Evolutionary conservation across 1,284 basidiomycete species (phyloP).

Genomic region (Fomes fomentarius): DNA sequence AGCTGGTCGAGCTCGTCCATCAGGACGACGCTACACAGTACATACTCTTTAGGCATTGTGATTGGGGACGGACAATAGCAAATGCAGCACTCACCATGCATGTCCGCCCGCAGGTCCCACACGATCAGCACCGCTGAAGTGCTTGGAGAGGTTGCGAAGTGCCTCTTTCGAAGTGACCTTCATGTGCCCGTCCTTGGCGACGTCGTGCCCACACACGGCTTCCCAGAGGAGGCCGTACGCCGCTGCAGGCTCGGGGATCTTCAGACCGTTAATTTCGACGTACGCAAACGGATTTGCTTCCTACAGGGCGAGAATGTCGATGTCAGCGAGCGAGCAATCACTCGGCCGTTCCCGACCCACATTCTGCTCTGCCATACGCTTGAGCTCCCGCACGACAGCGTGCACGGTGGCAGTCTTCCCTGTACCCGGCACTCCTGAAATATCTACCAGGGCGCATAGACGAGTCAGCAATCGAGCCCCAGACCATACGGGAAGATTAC

Average conservation of each 20-base stretch:
- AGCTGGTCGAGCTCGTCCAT: conserved; percentile 99
- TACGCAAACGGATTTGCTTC: conserved; percentile 95
- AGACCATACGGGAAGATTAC: too few relatives aligned
- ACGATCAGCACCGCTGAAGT: conserved; percentile 59
- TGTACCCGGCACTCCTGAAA: conserved; percentile 97
- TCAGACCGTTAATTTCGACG: conserved; percentile 97
- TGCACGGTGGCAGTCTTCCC: conserved; percentile 99
- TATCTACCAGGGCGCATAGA: conserved; percentile 61
- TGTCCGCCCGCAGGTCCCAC: conserved; percentile 65
- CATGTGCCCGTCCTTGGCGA: conserved; percentile 60
- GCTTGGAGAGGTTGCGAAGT: conserved; percentile 62
- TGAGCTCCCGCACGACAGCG: conserved; percentile 86
- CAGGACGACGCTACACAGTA: conserved; percentile 76
- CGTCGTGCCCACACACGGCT: conserved; percentile 77
- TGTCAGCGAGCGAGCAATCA: not conserved
- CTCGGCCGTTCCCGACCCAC: too few relatives aligned
- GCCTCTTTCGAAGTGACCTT: conserved; percentile 74
- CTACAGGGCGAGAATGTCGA: conserved; percentile 42
- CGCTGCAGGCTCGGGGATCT: conserved; percentile 86
- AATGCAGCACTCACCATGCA: conserved; percentile 57
- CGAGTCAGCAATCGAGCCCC: too few relatives aligned
- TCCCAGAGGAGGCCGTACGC: conserved; percentile 93
- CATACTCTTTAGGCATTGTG: too few relatives aligned
- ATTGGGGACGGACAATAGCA: too few relatives aligned
- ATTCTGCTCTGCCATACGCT: conserved; percentile 80